Conservation (phyloP, 805 yeast species). For the Pichia ethanolica region DNA sequence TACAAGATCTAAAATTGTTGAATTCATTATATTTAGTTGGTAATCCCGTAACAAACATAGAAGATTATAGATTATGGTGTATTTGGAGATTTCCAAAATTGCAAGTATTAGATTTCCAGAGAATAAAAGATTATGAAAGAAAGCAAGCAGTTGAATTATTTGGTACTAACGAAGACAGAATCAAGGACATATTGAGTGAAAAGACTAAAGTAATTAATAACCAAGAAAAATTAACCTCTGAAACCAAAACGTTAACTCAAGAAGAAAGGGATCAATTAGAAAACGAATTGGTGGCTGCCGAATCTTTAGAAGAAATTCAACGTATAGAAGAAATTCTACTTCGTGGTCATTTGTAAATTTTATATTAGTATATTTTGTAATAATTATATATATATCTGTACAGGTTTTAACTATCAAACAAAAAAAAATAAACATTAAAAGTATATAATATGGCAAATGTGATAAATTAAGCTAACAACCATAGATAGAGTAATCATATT, state of each 20-base stretch:
- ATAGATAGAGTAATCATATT: not conserved
- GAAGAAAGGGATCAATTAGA: slow-evolving; percentile 48
- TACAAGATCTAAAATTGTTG: slow-evolving; percentile 35
- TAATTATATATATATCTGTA: not conserved
- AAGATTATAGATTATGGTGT: slow-evolving; percentile 52
- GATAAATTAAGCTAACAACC: not conserved
- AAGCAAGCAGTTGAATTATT: slow-evolving; percentile 36
- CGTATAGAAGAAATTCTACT: slow-evolving; percentile 51
- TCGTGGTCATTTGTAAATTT: slow-evolving; percentile 25
- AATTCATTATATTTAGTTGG: slow-evolving; percentile 45
- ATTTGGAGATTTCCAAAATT: slow-evolving; percentile 60
- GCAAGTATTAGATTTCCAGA: slow-evolving; percentile 58
- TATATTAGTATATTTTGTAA: not conserved
- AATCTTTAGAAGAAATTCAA: slow-evolving; percentile 67
- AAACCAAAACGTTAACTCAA: slow-evolving; percentile 37
- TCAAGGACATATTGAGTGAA: not conserved
- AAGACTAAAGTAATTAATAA: not conserved
- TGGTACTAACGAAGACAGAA: slow-evolving; percentile 21
- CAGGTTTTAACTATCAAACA: not conserved
- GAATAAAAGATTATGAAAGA: slow-evolving; percentile 52
- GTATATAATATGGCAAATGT: not conserved
- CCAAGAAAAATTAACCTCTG: no score
- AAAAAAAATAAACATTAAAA: not conserved
- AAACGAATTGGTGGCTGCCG: slow-evolving; percentile 51
- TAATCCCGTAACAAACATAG: slow-evolving; percentile 45